Percentiles rank a stretch among this genome's conserved stretches.
These are phyloP conservation scores for Eucalyptus coolabah DNA, from an alignment of 345 rosid species.

Conservation along the genomic window DNA sequence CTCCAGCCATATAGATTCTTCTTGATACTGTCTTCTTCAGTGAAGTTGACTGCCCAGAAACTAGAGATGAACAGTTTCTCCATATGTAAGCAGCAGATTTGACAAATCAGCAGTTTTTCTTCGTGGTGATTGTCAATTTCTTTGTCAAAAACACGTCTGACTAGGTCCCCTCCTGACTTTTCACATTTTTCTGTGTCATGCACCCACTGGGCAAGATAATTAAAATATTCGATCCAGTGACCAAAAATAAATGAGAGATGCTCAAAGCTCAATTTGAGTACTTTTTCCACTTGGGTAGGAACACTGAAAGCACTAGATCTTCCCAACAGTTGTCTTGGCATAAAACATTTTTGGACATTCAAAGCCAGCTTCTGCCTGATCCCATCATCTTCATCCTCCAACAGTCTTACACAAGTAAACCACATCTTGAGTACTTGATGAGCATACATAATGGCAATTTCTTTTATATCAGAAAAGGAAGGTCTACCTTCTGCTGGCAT, in stretches of 20 bases:
- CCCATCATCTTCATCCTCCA: constrained; percentile 93
- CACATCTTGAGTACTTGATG: constrained; percentile 52
- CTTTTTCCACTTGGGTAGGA: constrained; percentile 77
- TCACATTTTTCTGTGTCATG: constrained; percentile 30
- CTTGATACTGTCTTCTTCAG: constrained; percentile 3
- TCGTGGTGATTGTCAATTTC: constrained; percentile 92
- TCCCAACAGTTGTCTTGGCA: neutral
- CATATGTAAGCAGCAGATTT: constrained; percentile 63
- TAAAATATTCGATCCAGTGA: constrained; percentile 60
- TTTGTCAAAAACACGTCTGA: constrained; percentile 87
- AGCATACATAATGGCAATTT: constrained; percentile 30
- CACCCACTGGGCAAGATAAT: constrained; percentile 53
- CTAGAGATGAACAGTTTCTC: constrained; percentile 33
- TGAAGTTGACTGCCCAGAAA: neutral
- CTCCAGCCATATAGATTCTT: constrained; percentile 49
- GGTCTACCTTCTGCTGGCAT: constrained; percentile 6
- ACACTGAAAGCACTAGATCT: neutral
- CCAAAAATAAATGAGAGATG: constrained; percentile 67
- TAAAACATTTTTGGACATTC: constrained; percentile 56
- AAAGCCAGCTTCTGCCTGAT: constrained; percentile 57
- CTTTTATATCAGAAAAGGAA: constrained; percentile 13
- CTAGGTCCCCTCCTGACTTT: constrained; percentile 40
- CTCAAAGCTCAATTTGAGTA: constrained; percentile 62
- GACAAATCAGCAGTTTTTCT: constrained; percentile 79
- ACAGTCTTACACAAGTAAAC: constrained; percentile 65